A percentile compares a stretch with the other conserved stretches of the same genome.
Conservation (phyloP, 108 stramenopile species). For the Aurantiochytrium sp. region DNA sequence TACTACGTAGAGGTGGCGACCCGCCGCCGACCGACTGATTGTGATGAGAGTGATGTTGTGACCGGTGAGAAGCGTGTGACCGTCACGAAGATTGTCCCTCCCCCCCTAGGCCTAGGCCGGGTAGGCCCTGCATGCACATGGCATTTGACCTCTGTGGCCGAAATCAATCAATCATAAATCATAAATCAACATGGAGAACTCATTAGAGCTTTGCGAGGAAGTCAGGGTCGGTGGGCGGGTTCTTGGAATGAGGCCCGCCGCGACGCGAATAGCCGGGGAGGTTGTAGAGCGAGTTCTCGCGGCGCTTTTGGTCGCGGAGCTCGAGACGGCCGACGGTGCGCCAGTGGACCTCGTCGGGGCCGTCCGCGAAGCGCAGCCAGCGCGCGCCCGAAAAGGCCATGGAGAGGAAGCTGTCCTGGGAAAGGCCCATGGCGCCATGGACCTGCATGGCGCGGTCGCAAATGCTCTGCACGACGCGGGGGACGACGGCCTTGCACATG, state of each 20-base stretch:
- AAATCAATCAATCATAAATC: background rate
- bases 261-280: background rate
- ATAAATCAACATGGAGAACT: too few species aligned
- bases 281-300: background rate
- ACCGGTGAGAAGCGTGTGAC: too few species aligned
- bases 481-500: slow-evolving; percentile 82
- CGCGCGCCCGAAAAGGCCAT: slow-evolving; percentile 71
- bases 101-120: too few species aligned
- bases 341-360: slow-evolving; percentile 86
- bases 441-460: slow-evolving; percentile 85
- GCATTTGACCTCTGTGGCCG: background rate
- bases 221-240: background rate
- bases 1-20: too few species aligned
- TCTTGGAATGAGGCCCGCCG: background rate
- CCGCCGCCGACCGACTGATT: too few species aligned
- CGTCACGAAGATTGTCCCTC: too few species aligned
- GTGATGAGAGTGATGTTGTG: too few species aligned
- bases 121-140: too few species aligned
- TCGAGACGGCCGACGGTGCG: slow-evolving; percentile 42
- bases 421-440: slow-evolving; percentile 82
- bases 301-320: background rate
- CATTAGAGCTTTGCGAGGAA: background rate
- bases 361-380: slow-evolving; percentile 86
- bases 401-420: slow-evolving; percentile 71
- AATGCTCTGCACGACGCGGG: slow-evolving; percentile 62